phyloP scores from a whole-genome alignment of 371 early-diverging fungal species.

The Mortierella sp. region DNA sequence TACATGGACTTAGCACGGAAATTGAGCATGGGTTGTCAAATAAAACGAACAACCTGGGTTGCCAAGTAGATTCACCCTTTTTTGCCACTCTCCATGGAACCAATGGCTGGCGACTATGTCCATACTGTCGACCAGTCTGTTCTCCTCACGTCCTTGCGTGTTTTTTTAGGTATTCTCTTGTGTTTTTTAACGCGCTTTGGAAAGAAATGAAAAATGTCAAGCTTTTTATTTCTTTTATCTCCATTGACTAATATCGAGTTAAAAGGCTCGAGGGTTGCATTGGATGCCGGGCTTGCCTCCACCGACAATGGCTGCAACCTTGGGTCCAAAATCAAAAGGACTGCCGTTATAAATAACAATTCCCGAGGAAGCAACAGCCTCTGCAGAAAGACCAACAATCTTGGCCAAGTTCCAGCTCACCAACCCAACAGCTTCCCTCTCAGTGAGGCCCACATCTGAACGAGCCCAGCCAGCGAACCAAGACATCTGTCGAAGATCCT shows the following conservation, averaged over 20 bases:
- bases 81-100: no score
- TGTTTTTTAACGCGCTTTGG: not conserved
- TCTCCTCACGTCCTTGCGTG: no score
- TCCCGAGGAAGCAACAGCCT: slow-evolving; percentile 23
- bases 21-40: not conserved
- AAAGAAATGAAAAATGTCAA: not conserved
- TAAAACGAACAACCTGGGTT: slow-evolving; percentile 20
- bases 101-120: no score
- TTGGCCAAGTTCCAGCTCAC: slow-evolving; percentile 77
- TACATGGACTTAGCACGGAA: no score
- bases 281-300: slow-evolving; percentile 58
- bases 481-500: slow-evolving; percentile 70
- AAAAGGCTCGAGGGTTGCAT: slow-evolving; percentile 43
- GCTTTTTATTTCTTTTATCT: not conserved
- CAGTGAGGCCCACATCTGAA: slow-evolving; percentile 62
- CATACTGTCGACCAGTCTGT: no score
- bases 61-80: not conserved
- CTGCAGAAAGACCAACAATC: slow-evolving; percentile 64
- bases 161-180: no score
- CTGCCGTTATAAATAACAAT: slow-evolving; percentile 65
- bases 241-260: not conserved
- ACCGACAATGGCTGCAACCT: slow-evolving; percentile 62
- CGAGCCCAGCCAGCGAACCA: slow-evolving; percentile 85
- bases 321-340: slow-evolving; percentile 66
- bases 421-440: slow-evolving; percentile 76